phyloP scores from a whole-genome alignment of 805 yeast species.

The Torulaspora quercuum region DNA sequence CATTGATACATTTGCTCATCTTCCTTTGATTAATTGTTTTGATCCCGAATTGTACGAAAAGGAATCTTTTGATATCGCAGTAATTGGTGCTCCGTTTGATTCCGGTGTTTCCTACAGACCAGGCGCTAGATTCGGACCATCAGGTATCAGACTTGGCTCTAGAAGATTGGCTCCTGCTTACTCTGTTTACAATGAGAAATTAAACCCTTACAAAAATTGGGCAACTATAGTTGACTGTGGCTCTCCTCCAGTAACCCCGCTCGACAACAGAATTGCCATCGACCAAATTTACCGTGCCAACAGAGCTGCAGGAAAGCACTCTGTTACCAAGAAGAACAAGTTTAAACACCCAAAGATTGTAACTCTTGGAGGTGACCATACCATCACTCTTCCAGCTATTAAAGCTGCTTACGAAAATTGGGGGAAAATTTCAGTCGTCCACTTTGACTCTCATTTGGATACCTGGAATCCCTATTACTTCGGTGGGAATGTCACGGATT shows the following conservation, averaged over 20 bases:
- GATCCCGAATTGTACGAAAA: constrained; percentile 38
- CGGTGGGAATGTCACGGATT: constrained; percentile 60
- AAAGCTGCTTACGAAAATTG: constrained; percentile 46
- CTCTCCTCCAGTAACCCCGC: constrained; percentile 60
- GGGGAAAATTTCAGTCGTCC: constrained; percentile 46
- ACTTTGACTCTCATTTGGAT: constrained; percentile 67
- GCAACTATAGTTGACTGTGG: constrained; percentile 56
- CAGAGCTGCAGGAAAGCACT: constrained; percentile 43
- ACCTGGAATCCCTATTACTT: constrained; percentile 63
- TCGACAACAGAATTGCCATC: constrained; percentile 59
- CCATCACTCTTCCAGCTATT: constrained; percentile 48
- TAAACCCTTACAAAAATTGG: constrained; percentile 53
- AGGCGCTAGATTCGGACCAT: constrained; percentile 54
- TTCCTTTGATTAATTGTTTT: constrained; percentile 47
- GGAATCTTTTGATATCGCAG: constrained; percentile 44
- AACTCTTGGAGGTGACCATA: constrained; percentile 56
- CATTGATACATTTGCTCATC: constrained; percentile 52
- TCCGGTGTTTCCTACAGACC: constrained; percentile 51
- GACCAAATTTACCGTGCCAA: constrained; percentile 54
- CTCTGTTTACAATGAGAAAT: constrained; percentile 52
- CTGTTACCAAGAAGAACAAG: constrained; percentile 32
- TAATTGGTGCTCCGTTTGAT: constrained; percentile 56
- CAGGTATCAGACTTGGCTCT: constrained; percentile 45
- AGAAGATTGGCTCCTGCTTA: constrained; percentile 43
- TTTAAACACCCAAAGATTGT: constrained; percentile 39